Evolutionary conservation across 23 red algal genomes (phyloP), one percentile per base, ranked within the genome.

Genomic region (Gracilaria caudata): DNA sequence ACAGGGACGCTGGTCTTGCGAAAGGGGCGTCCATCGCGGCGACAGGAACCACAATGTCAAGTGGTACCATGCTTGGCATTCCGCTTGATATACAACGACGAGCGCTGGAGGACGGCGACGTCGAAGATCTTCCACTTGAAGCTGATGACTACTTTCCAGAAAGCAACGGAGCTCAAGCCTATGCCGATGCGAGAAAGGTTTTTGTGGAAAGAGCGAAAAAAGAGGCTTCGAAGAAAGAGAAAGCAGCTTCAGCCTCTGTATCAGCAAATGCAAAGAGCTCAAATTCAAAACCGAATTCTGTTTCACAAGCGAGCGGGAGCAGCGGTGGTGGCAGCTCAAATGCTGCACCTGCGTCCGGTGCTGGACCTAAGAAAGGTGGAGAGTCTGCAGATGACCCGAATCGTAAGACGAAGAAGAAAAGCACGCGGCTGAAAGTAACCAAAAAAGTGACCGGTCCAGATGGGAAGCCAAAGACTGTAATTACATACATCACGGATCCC

Each of bases 61-160:
- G 37, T 33, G 90, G 90, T 10, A 79, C 61, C 33, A 75, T 86
- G 49, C 59, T 85, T 54, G 59, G 68, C 5, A 59, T 93, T 21
- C 90, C 80, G 28, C 81, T 93, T 23, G 53, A 85, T 17, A 57
- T 78, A 1, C 90, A 93, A 45, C 70, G 79, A 28, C 51, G 70
- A 53, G 90, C 90, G 34, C 64, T 93, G n/a, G 90, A 93, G 57
- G 80, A 73, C 23, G 90, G 90, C 21, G 90, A 93, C 21, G 82
- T 86, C 4, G 46, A 54, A 20, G 85, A 89, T 10, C 85, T 89
- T 63, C 85, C 68, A 24, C 24, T 72, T 23, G 85, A 89, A 43
- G 85, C 64, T 66, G 51, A 79, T 25, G 80, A 78, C 53, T 86
- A 86, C 80, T 55, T 68, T 56, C 41, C 82, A 3, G 46, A 73